phyloP scores from a whole-genome alignment of 345 rosid genomes.

The Adansonia digitata region DNA sequence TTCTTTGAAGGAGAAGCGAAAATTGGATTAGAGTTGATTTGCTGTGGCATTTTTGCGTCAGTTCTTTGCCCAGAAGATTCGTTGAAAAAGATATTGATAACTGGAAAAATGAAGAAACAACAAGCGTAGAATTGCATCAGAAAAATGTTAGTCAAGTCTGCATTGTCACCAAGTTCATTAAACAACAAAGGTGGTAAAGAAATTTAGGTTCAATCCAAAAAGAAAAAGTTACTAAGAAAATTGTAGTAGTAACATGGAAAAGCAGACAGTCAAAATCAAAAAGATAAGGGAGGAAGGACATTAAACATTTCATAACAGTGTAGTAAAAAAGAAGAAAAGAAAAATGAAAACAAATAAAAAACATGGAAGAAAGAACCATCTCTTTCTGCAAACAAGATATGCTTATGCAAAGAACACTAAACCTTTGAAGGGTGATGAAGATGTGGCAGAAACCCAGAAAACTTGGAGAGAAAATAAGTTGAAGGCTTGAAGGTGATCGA shows the following conservation, averaged over 20 bases:
- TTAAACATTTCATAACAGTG: no score
- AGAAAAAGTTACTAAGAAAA: background rate
- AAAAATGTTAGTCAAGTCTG: background rate
- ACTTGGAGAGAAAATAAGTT: background rate
- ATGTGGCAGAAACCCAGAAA: background rate
- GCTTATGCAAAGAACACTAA: background rate
- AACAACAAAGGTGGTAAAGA: background rate
- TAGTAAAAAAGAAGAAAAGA: no score
- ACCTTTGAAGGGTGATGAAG: background rate
- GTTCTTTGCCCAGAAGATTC: background rate
- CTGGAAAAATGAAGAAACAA: background rate
- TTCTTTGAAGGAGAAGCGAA: conserved; percentile 51
- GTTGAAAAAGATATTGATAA: background rate
- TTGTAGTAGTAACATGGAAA: background rate
- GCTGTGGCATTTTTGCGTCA: conserved; percentile 62
- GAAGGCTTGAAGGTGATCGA: conserved; percentile 3
- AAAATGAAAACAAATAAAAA: no score
- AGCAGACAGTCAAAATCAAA: no score
- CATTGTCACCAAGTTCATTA: background rate
- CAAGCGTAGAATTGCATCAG: background rate
- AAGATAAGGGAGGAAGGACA: no score
- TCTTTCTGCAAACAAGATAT: background rate
- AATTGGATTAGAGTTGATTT: conserved; percentile 24
- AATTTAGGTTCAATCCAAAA: background rate
- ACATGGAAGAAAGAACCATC: background rate